These are phyloP conservation scores for Aurinia saxatilis DNA, from an alignment of 345 rosid species.

Conservation along the genomic window DNA sequence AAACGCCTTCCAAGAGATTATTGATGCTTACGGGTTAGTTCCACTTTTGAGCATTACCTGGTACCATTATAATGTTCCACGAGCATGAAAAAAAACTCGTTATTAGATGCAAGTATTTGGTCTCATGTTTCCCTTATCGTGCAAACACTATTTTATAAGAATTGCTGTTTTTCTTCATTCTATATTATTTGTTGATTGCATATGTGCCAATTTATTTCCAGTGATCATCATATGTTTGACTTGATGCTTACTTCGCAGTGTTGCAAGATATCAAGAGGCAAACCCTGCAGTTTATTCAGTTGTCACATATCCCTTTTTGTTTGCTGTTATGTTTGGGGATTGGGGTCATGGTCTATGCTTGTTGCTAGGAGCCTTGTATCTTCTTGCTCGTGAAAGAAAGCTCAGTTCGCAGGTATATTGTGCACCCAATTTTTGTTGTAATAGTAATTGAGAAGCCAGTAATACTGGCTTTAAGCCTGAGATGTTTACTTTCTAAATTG, in stretches of 20 bases:
- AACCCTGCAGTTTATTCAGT: conserved; percentile 91
- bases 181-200: conserved; percentile 13
- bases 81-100: not conserved
- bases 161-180: conserved; percentile 4
- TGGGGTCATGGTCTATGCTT: conserved; percentile 99
- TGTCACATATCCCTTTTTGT: conserved; percentile 91
- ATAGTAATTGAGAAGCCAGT: not conserved
- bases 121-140: not conserved
- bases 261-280: conserved; percentile 95
- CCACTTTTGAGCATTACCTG: not conserved
- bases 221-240: conserved; percentile 16
- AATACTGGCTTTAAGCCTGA: conserved; percentile 5
- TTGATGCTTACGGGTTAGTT: conserved; percentile 97
- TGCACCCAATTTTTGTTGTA: conserved; percentile 4
- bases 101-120: conserved; percentile 1
- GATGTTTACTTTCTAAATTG: not conserved
- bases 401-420: conserved; percentile 60
- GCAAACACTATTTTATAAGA: not conserved
- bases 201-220: not conserved
- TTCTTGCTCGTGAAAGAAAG: conserved; percentile 78
- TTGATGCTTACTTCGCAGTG: conserved; percentile 49
- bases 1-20: conserved; percentile 91
- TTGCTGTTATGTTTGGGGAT: conserved; percentile 99
- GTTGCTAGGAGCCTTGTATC: conserved; percentile 83
- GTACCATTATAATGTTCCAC: conserved; percentile 5